Conservation (phyloP, 148 eudicot genomes). For the Amaranthus palmeri region DNA sequence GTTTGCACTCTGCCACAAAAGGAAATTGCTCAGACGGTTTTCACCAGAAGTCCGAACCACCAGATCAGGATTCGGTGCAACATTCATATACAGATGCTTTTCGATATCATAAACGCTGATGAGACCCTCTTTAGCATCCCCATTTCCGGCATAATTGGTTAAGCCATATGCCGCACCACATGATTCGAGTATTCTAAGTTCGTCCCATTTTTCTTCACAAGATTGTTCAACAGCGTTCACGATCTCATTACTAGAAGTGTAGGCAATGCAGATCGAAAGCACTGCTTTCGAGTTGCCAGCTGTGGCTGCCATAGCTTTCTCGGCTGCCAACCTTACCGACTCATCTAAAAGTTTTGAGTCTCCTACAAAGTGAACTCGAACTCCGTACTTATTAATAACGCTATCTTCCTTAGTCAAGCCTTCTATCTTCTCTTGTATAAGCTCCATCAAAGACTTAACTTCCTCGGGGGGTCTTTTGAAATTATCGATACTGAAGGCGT, state of each 20-base stretch:
- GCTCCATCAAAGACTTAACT: constrained; percentile 34
- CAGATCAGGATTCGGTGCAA: constrained; percentile 59
- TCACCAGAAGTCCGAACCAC: constrained; percentile 69
- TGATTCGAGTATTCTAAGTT: constrained; percentile 24
- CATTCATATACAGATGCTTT: constrained; percentile 46
- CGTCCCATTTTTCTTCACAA: constrained; percentile 52
- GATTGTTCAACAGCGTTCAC: constrained; percentile 49
- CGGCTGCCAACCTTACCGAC: constrained; percentile 3
- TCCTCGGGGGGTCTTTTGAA: constrained; percentile 37
- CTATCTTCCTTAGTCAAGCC: constrained; percentile 36
- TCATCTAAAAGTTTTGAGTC: constrained; percentile 13
- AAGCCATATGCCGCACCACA: constrained; percentile 28
- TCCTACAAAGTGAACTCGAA: constrained; percentile 27
- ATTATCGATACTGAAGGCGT: constrained; percentile 42
- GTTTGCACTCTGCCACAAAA: constrained; percentile 58
- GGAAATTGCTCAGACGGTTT: constrained; percentile 70
- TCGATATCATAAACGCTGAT: constrained; percentile 42
- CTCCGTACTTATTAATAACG: constrained; percentile 30
- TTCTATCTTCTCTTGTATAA: constrained; percentile 40
- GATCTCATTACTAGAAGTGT: constrained; percentile 70
- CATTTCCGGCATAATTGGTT: constrained; percentile 10
- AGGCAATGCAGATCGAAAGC: constrained; percentile 55
- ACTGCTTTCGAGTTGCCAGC: constrained; percentile 41
- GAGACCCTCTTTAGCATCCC: background rate
- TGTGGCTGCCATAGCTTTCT: constrained; percentile 24